Evolutionary conservation across 345 rosid species (phyloP).

Genomic region (Trapa incisa): DNA sequence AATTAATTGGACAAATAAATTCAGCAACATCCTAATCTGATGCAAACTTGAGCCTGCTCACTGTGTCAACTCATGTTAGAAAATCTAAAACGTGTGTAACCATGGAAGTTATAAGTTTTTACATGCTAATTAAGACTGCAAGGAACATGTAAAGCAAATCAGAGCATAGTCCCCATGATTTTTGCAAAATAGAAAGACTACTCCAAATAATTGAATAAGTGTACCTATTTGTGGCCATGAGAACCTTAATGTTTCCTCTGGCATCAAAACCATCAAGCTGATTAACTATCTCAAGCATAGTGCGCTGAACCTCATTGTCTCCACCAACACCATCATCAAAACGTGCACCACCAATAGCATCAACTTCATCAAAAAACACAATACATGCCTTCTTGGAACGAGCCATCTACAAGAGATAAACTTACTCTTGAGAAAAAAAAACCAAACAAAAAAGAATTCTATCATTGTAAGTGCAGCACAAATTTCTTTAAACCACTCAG

Average conservation of each 20-base stretch:
- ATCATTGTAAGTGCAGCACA: background rate
- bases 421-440: background rate
- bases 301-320: conserved; percentile 69
- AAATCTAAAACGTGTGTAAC: background rate
- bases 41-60: background rate
- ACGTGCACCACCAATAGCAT: conserved; percentile 80
- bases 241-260: conserved; percentile 95
- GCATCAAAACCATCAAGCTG: conserved; percentile 91
- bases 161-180: background rate
- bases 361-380: conserved; percentile 76
- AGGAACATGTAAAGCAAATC: background rate
- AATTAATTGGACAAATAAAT: background rate
- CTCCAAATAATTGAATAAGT: background rate
- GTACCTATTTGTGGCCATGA: conserved; percentile 99
- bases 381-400: conserved; percentile 81
- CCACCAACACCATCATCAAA: conserved; percentile 81
- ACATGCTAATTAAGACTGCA: background rate
- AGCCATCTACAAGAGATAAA: conserved; percentile 46
- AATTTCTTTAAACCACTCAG: background rate
- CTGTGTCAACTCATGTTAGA: background rate
- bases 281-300: conserved; percentile 83
- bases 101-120: no score
- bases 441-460: background rate
- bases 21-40: background rate
- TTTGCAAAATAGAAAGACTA: background rate